Conservation (phyloP, 140 eudicot genomes). For the Bidens hawaiensis region DNA sequence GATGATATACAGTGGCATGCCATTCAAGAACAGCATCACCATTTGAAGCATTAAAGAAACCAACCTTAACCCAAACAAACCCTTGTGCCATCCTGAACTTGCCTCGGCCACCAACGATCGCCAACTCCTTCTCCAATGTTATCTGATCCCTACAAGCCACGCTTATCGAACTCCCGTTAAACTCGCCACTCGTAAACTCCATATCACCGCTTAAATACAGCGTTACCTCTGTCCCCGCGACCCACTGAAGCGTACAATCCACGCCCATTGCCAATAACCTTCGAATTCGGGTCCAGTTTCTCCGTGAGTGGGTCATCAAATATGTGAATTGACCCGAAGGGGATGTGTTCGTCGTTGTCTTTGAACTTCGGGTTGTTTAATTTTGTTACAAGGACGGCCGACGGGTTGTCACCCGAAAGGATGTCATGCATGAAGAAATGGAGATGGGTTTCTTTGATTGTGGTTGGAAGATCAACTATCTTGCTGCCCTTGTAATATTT, state of each 20-base stretch:
- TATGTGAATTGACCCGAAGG: conserved; percentile 32
- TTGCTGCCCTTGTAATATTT: conserved; percentile 24
- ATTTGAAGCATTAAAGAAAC: conserved; percentile 14
- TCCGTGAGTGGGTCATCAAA: conserved; percentile 33
- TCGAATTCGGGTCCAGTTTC: conserved; percentile 23
- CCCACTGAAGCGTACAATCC: conserved; percentile 25
- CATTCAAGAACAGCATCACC: conserved; percentile 44
- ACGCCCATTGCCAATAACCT: conserved; percentile 35
- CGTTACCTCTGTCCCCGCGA: conserved; percentile 26
- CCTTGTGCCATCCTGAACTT: conserved; percentile 48
- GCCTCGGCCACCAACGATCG: conserved; percentile 48
- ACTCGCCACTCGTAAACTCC: conserved; percentile 36
- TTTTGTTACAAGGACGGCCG: conserved; percentile 23
- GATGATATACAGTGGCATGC: conserved; percentile 36
- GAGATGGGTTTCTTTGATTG: conserved; percentile 25
- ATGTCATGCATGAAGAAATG: conserved; percentile 40
- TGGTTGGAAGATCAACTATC: conserved; percentile 16
- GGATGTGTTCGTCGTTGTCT: not conserved
- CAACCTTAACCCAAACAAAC: conserved; percentile 6
- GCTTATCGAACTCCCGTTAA: conserved; percentile 46
- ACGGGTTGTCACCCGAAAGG: conserved; percentile 25
- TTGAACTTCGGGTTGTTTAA: conserved; percentile 8
- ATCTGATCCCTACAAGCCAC: conserved; percentile 31
- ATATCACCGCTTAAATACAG: conserved; percentile 25
- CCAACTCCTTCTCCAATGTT: conserved; percentile 34